Evolutionary conservation across 768 basidiomycete species (phyloP), one percentile per base, ranked within the genome.

Genomic region (Leccinum aurantiacum): DNA sequence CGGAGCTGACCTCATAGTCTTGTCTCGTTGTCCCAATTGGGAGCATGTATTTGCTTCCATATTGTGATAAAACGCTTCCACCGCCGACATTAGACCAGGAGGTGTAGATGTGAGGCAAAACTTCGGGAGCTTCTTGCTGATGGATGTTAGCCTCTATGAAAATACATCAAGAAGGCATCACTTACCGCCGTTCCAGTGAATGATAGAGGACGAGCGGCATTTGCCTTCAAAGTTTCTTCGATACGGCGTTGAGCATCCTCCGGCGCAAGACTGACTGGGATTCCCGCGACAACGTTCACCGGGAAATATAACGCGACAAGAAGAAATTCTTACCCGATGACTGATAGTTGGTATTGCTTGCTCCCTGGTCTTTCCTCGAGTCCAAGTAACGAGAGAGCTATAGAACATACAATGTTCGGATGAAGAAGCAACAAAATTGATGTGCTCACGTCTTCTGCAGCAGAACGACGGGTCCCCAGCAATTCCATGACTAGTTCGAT

Each of bases 61-160:
- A 76, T 64, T 87, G 80, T 1, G 91, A 90, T 13, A 93, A 72
- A 50, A 69, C 41, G 10, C 87, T 76, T 66, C 84, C 87, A 2
- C 89, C 85, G 63, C 87, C 82, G 5, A 73, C 70, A 49, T 82
- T 75, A 4, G 79, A 75, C 24, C 82, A 78, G 5, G 93, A 85
- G 9, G 90, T 87, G 71, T 96, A 99, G 11, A 99, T 89, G 77
- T 98, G 88, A 0, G 97, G 97, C 17, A 92, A 82, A 38, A 83
- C 70, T 69, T 91, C 88, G 3, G 84, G 78, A 3, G 77, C 77
- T 48, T 79, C 75, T 65, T 80, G 75, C 86, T 89, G 65, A 24
- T 57, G 58, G 24, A 63, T 33, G 57, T 75, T 35, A 58, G 29
- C 4, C 51, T 41, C 38, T 24, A 8, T n/a, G 17, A 10, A 31